phyloP scores from a whole-genome alignment of 306 rosid genomes.

The Acacia crassicarpa region DNA sequence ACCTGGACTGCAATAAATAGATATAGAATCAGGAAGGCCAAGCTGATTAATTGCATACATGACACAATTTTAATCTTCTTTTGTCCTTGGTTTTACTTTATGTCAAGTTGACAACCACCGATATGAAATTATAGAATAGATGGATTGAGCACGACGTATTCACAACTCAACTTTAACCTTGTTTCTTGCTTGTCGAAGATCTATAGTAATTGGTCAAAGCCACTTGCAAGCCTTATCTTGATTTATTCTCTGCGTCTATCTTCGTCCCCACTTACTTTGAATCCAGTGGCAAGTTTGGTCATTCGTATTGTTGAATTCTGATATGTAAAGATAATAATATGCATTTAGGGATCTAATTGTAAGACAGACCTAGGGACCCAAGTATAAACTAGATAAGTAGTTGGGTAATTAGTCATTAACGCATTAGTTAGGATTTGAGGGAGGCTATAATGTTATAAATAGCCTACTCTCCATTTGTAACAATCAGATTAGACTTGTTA shows the following conservation, averaged over 20 bases:
- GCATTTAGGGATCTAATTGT: no score
- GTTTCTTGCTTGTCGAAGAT: background rate
- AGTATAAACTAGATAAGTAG: no score
- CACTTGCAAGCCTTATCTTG: background rate
- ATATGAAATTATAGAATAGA: background rate
- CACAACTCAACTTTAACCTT: background rate
- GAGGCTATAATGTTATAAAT: no score
- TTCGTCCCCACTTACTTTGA: background rate
- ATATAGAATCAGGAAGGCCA: background rate
- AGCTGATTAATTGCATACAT: background rate
- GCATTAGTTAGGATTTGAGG: no score
- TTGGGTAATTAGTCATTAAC: no score
- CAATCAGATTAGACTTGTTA: no score
- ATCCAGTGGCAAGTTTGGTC: background rate
- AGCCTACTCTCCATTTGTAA: no score
- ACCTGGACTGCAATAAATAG: slow-evolving; percentile 4
- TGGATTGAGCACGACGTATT: background rate
- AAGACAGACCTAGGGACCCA: no score
- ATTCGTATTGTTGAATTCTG: background rate
- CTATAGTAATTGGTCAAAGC: background rate
- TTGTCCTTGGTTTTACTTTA: background rate
- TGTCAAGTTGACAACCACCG: background rate
- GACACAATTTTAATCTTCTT: background rate
- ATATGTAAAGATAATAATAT: no score
- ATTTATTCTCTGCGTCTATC: background rate